Evolutionary conservation across 1,284 basidiomycete genomes (phyloP).

Genomic region (Trichosporon faecale): DNA sequence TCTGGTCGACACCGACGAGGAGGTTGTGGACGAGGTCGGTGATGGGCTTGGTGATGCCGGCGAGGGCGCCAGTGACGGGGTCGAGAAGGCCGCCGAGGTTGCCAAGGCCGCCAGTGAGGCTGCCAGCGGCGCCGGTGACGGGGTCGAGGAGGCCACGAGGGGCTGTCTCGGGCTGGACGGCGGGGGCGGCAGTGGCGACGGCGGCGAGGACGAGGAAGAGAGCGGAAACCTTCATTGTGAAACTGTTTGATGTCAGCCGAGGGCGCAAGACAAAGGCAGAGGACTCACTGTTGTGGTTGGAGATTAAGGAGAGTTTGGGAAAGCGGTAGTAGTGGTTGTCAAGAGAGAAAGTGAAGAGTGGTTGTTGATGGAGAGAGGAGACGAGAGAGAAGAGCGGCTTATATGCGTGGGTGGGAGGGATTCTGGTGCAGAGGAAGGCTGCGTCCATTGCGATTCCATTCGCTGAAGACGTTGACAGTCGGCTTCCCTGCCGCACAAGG

Average conservation of each 20-base stretch:
- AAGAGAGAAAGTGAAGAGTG: not conserved
- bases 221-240: not conserved
- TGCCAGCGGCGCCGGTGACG: not conserved
- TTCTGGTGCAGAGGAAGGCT: not conserved
- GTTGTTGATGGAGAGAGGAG: not conserved
- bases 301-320: not conserved
- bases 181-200: constrained; percentile 6
- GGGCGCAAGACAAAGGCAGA: too few species aligned
- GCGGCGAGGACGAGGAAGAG: constrained; percentile 8
- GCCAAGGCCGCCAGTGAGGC: not conserved
- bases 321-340: not conserved
- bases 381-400: not conserved
- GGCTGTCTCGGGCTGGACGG: not conserved
- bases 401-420: not conserved
- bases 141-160: not conserved
- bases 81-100: not conserved
- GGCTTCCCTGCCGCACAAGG: not conserved
- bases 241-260: not conserved
- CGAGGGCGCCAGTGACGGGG: not conserved
- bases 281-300: not conserved
- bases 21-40: not conserved
- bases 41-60: not conserved
- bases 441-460: too few species aligned
- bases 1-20: not conserved
- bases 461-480: not conserved